A percentile compares a stretch with the other conserved stretches of the same genome.
Conservation (phyloP, 129 eudicot species). For the sunflower (Helianthus annuus) region DNA sequence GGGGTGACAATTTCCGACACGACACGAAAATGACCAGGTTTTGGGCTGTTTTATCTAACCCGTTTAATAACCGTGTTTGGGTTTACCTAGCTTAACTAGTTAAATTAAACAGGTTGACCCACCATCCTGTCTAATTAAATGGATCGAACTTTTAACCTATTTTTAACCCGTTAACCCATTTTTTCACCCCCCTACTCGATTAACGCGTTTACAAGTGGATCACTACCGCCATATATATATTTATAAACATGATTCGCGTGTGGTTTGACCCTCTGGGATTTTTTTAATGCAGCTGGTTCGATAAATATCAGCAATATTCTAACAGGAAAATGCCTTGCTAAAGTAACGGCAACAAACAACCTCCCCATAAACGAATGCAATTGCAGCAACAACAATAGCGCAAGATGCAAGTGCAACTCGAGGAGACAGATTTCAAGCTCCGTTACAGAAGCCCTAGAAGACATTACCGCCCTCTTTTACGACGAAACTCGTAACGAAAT, state of each 20-base stretch:
- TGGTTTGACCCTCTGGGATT: background rate
- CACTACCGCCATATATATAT: too few species aligned
- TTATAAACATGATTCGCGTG: background rate
- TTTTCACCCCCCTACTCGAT: too few species aligned
- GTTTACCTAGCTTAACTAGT: too few species aligned
- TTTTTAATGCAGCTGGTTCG: conserved; percentile 61
- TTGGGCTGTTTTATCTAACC: too few species aligned
- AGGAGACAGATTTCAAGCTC: conserved; percentile 56
- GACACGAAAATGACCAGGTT: too few species aligned
- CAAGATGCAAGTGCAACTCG: conserved; percentile 43
- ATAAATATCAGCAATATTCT: conserved; percentile 82
- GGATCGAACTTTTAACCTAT: too few species aligned
- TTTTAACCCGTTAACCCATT: too few species aligned
- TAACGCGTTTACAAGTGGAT: too few species aligned
- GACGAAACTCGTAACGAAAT: conserved; percentile 89
- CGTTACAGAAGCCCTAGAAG: conserved; percentile 73
- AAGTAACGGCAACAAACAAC: conserved; percentile 60
- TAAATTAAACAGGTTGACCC: too few species aligned
- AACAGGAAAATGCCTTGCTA: conserved; percentile 88
- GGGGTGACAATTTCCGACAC: too few species aligned
- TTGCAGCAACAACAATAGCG: conserved; percentile 38
- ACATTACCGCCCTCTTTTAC: conserved; percentile 79
- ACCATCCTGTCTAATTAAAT: too few species aligned
- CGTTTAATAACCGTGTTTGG: too few species aligned
- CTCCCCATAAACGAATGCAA: conserved; percentile 43